Evolutionary conservation across 163 green algal species (phyloP).

Genomic region (Coccomyxa subellipsoidea): DNA sequence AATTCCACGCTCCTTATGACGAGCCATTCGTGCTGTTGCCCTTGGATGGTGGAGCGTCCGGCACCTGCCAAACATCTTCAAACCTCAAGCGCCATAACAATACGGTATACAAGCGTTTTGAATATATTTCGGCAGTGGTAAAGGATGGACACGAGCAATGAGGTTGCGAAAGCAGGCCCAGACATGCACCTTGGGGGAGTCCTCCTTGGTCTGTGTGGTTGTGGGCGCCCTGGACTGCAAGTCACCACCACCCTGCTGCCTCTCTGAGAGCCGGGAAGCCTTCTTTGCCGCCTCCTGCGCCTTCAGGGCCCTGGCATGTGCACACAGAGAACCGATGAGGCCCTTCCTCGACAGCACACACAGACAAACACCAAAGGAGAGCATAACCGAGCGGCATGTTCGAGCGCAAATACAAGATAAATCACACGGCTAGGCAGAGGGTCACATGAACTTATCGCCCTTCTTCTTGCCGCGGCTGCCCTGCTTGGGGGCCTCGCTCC

Average conservation of each 20-base stretch:
- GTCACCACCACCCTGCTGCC: background rate
- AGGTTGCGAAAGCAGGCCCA: no score
- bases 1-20: background rate
- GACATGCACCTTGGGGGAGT: background rate
- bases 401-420: no score
- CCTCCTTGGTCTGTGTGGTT: background rate
- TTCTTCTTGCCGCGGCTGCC: constrained; percentile 32
- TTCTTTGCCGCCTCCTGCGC: constrained; percentile 64
- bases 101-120: no score
- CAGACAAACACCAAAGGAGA: no score
- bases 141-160: no score
- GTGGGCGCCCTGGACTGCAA: background rate
- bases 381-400: no score
- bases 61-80: constrained; percentile 12
- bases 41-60: constrained; percentile 21
- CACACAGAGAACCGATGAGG: background rate
- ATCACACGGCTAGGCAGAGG: background rate
- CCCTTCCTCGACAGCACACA: background rate
- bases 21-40: constrained; percentile 17
- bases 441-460: constrained; percentile 66
- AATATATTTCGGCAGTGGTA: no score
- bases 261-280: background rate
- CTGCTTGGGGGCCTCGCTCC: background rate
- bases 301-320: constrained; percentile 49
- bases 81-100: no score